A percentile compares a stretch with the other conserved stretches of the same genome.
Evolutionary conservation across 2,329 filamentous ascomycete species (phyloP).

Genomic region (Penicillium thymicola): DNA sequence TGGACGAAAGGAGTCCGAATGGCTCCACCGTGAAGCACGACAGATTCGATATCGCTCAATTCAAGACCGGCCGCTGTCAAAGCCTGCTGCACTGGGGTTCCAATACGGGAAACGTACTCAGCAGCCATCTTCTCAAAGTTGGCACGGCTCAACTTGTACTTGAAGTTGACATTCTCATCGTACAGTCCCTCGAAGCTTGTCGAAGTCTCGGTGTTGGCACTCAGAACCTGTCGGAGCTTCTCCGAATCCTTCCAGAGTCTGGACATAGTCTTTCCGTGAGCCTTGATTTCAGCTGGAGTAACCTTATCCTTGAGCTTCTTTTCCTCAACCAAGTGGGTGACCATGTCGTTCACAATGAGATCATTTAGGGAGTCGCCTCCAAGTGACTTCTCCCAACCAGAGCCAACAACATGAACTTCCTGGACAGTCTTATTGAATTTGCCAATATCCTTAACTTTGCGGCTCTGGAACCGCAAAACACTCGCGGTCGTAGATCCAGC

Average conservation of each 20-base stretch:
- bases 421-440: constrained; percentile 96
- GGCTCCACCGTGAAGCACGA: constrained; percentile 90
- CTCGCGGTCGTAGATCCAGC: constrained; percentile 91
- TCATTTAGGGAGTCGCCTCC: constrained; percentile 88
- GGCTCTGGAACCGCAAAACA: constrained; percentile 83
- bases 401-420: constrained; percentile 84
- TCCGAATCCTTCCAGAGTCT: constrained; percentile 94
- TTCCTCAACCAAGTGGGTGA: constrained; percentile 71
- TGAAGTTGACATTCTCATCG: constrained; percentile 89
- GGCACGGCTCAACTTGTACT: constrained; percentile 76
- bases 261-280: constrained; percentile 78
- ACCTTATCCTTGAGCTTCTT: constrained; percentile 49
- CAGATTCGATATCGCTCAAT: constrained; percentile 73
- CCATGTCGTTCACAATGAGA: constrained; percentile 84
- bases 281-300: constrained; percentile 49
- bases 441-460: constrained; percentile 83
- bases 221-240: constrained; percentile 80
- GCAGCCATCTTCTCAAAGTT: constrained; percentile 78
- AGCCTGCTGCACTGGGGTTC: constrained; percentile 67
- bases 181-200: constrained; percentile 78
- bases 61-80: constrained; percentile 70
- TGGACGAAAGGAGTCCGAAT: constrained; percentile 93
- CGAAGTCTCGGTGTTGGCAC: constrained; percentile 80
- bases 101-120: constrained; percentile 65
- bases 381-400: constrained; percentile 83